Evolutionary conservation across 306 rosid genomes (phyloP).

Genomic region (Prunus campanulata): DNA sequence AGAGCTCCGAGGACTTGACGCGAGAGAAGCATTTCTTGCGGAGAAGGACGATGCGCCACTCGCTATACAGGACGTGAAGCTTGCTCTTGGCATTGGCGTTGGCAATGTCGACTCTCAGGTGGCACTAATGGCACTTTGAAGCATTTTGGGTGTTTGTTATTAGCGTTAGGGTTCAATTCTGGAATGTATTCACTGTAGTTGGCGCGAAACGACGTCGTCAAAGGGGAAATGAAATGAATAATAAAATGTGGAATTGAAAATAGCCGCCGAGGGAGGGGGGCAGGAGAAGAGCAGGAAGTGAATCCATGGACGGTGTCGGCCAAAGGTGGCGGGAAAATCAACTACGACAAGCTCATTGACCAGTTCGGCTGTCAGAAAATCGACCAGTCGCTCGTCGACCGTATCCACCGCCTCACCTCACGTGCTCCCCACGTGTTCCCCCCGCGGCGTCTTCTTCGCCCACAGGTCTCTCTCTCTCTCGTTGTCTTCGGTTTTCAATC

Average conservation of each 20-base stretch:
- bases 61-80: conserved; percentile 64
- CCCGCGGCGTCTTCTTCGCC: conserved; percentile 92
- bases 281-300: conserved; percentile 43
- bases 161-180: not conserved
- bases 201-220: not conserved
- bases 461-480: conserved; percentile 46
- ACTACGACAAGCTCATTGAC: conserved; percentile 87
- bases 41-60: conserved; percentile 80
- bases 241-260: not conserved
- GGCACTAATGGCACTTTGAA: conserved; percentile 57
- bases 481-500: not conserved
- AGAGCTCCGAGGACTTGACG: conserved; percentile 55
- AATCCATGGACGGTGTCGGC: conserved; percentile 86
- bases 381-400: conserved; percentile 50
- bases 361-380: conserved; percentile 89
- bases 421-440: conserved; percentile 77
- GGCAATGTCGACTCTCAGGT: conserved; percentile 50
- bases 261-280: not conserved
- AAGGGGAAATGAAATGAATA: too few species aligned
- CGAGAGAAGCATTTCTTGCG: conserved; percentile 56
- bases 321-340: conserved; percentile 75
- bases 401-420: conserved; percentile 66
- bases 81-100: conserved; percentile 49
- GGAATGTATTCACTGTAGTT: not conserved
- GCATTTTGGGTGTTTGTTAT: not conserved